Conservation (phyloP, 148 eudicot species). For the Rhododendron mucronatum region DNA sequence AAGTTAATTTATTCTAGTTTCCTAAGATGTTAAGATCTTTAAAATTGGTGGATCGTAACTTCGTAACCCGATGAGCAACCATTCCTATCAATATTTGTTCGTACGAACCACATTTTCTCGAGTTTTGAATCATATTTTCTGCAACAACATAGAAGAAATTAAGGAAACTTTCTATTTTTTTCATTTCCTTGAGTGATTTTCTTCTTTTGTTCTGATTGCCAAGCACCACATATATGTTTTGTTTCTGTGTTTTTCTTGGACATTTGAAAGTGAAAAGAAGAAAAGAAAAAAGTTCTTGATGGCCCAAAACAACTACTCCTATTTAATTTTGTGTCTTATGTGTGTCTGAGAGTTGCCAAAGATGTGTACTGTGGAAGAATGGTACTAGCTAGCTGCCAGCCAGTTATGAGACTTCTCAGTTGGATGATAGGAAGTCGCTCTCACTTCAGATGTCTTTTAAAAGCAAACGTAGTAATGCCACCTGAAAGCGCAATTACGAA, state of each 20-base stretch:
- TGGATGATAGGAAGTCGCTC: not conserved
- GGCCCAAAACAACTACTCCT: not conserved
- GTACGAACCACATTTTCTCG: not conserved
- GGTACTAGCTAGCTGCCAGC: not conserved
- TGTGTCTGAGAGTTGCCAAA: not conserved
- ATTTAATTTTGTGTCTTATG: not conserved
- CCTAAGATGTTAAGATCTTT: too few species aligned
- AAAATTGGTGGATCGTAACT: not conserved
- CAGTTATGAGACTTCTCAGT: not conserved
- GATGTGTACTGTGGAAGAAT: not conserved
- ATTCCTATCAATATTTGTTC: not conserved
- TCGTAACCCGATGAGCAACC: not conserved
- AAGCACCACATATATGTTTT: not conserved
- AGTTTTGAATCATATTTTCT: not conserved
- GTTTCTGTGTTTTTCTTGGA: not conserved
- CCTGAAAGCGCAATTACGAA: too few species aligned
- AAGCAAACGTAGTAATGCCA: not conserved
- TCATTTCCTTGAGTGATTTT: not conserved
- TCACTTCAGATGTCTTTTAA: not conserved
- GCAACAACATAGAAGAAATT: not conserved
- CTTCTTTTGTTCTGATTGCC: not conserved
- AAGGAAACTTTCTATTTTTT: not conserved
- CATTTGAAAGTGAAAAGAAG: constrained; percentile 2
- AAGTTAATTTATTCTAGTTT: too few species aligned
- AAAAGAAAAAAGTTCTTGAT: not conserved